Percentiles rank a stretch among this genome's conserved stretches.
Evolutionary conservation across 192 early-diverging fungal genomes (phyloP).

Genomic region (Coemansia sp.): DNA sequence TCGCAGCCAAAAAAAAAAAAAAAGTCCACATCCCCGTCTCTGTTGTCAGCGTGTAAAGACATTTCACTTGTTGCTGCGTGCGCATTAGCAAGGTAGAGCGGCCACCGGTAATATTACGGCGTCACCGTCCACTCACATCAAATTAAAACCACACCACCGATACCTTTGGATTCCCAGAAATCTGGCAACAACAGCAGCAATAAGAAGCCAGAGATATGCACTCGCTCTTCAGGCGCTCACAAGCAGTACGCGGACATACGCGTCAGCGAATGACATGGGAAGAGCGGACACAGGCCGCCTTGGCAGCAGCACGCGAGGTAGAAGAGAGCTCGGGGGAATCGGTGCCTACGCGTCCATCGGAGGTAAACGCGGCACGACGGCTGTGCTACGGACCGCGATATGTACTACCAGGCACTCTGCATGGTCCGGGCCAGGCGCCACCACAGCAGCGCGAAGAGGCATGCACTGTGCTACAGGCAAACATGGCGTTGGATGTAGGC

Average conservation of each 20-base stretch:
- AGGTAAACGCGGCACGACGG: conserved; percentile 41
- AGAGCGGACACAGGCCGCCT: conserved; percentile 39
- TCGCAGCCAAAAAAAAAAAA: not conserved
- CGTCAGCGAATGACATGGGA: conserved; percentile 47
- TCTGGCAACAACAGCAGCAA: not conserved
- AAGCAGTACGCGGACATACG: conserved; percentile 27
- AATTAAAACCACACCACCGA: not conserved
- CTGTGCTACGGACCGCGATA: conserved; percentile 51
- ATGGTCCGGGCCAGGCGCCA: conserved; percentile 10
- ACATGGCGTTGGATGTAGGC: conserved; percentile 28
- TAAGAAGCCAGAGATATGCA: conserved; percentile 15
- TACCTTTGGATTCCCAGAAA: not conserved
- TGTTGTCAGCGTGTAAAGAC: not conserved
- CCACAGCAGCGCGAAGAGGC: conserved; percentile 39
- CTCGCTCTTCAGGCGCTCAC: conserved; percentile 39
- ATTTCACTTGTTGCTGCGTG: not conserved
- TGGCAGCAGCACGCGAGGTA: conserved; percentile 49
- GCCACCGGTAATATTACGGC: not conserved
- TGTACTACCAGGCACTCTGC: conserved; percentile 30
- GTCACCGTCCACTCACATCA: not conserved
- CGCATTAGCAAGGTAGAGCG: not conserved
- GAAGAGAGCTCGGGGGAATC: conserved; percentile 49
- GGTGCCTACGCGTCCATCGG: conserved; percentile 47
- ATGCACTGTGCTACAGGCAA: conserved; percentile 36
- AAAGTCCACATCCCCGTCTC: not conserved